These are phyloP conservation scores for Scheffersomyces coipomensis DNA, from an alignment of 805 yeast genomes.

Conservation along the genomic window DNA sequence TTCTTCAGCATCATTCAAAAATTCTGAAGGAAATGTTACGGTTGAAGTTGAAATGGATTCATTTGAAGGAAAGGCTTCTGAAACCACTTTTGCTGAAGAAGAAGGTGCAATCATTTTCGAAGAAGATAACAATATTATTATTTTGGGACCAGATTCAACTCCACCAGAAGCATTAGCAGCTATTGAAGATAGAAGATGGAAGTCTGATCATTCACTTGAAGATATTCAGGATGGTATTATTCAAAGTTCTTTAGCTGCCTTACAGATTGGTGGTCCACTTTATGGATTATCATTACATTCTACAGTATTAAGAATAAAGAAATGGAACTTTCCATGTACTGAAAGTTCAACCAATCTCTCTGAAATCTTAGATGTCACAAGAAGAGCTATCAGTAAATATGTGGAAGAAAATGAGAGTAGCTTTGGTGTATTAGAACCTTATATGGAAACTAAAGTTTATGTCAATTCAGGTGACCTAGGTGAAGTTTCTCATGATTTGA, in stretches of 20 bases:
- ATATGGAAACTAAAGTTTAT: slow-evolving; percentile 72
- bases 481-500: slow-evolving; percentile 77
- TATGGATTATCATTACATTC: slow-evolving; percentile 61
- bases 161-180: slow-evolving; percentile 25
- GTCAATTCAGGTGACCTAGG: slow-evolving; percentile 77
- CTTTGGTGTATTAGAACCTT: slow-evolving; percentile 76
- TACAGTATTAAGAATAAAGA: slow-evolving; percentile 50
- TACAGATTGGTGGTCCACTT: slow-evolving; percentile 67
- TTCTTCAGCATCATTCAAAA: slow-evolving; percentile 13
- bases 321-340: slow-evolving; percentile 57
- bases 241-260: slow-evolving; percentile 58
- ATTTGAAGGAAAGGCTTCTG: slow-evolving; percentile 36
- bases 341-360: slow-evolving; percentile 34
- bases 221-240: slow-evolving; percentile 52
- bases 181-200: slow-evolving; percentile 46
- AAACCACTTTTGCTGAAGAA: slow-evolving; percentile 32
- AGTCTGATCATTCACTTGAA: slow-evolving; percentile 43
- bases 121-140: slow-evolving; percentile 47
- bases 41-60: slow-evolving; percentile 30
- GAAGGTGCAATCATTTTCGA: slow-evolving; percentile 39
- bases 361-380: slow-evolving; percentile 42
- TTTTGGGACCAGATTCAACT: slow-evolving; percentile 32
- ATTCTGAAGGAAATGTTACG: slow-evolving; percentile 17
- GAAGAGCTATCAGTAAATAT: slow-evolving; percentile 30
- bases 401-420: slow-evolving; percentile 19